These are phyloP conservation scores for Apostasia shenzhenica DNA, from an alignment of 106 monocot species.

Conservation along the genomic window DNA sequence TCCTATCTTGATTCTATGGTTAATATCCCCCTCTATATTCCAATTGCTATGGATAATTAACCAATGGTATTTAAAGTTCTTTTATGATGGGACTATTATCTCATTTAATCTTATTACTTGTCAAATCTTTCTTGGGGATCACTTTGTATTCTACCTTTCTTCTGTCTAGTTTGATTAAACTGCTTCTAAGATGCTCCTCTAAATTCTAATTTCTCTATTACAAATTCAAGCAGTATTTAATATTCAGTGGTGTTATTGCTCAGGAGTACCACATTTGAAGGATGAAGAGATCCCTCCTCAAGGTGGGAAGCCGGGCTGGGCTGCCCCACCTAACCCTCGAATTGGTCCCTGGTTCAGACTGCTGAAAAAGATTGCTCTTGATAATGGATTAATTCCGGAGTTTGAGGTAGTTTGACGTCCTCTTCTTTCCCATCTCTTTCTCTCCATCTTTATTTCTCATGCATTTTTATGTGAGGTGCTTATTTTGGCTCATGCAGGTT, in stretches of 20 bases:
- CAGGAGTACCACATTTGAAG: constrained; percentile 84
- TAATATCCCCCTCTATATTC: no score
- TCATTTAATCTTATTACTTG: no score
- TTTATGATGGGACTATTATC: no score
- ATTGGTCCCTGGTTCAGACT: constrained; percentile 84
- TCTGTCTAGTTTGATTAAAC: no score
- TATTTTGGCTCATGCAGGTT: constrained; percentile 33
- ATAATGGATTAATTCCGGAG: constrained; percentile 67
- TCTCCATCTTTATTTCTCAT: background rate
- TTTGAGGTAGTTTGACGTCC: constrained; percentile 53
- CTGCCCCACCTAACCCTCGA: constrained; percentile 70
- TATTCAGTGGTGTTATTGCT: background rate
- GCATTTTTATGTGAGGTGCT: background rate
- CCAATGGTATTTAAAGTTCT: no score
- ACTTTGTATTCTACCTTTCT: no score
- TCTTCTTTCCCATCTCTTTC: background rate
- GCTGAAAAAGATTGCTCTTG: constrained; percentile 59
- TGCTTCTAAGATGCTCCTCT: background rate
- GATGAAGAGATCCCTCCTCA: constrained; percentile 60
- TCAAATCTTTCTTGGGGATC: no score
- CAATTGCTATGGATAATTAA: no score
- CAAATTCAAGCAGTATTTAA: background rate
- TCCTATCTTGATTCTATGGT: no score
- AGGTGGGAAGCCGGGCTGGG: constrained; percentile 92
- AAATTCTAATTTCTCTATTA: background rate